Base-by-base conservation (phyloP, 2,329 filamentous ascomycete genomes). In the Verticillium klebahnii region DNA sequence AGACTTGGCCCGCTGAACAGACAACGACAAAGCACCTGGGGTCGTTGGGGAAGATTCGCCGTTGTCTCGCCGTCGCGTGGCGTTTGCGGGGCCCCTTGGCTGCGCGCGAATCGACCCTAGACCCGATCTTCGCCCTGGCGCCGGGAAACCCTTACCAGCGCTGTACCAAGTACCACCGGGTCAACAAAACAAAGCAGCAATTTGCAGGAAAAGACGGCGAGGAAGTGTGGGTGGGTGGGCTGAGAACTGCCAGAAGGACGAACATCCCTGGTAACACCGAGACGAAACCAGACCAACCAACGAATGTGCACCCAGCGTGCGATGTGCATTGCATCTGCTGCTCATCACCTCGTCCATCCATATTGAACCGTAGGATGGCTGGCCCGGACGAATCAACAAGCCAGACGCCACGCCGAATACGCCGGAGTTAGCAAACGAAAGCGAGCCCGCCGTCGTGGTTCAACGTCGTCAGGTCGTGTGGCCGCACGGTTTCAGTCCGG, bases 51-150 rank as follows among this genome's bases (percentile, higher is more conserved):
- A 50, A 63, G 61, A 63, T 64, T 61, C 40, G 59, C 64, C 64
- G 64, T 64, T 66, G 64, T 66, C 63, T 64, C 64, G 64, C 64
- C 64, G 64, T 66, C 63, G 64, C 64, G 63, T 66, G 64, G 64
- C 61, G 64, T 65, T 61, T 63, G 64, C 63, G 63, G 64, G 64
- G 64, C 61, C 57, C 55, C 36, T 37, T 17, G 29, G 37, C 56
- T 50, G 19, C 40, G 19, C 40, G 40, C 19, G 40, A 50, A 50
- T 50, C 40, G 40, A 50, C 40, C 40, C 40, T 50, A 50, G 23
- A 23, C 40, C 19, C n/a, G 40, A 50, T 50, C 40, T 50, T 50
- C 40, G 40, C 40, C n/a, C n/a, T 50, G 40, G 40, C 40, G 40
- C 40, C 40, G 40, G 40, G 40, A 50, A 23, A 23, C 40, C 40